A percentile compares a stretch with the other conserved stretches of the same genome.
These are phyloP conservation scores for Erysimum cheiranthoides DNA, from an alignment of 345 rosid species.

Conservation along the genomic window DNA sequence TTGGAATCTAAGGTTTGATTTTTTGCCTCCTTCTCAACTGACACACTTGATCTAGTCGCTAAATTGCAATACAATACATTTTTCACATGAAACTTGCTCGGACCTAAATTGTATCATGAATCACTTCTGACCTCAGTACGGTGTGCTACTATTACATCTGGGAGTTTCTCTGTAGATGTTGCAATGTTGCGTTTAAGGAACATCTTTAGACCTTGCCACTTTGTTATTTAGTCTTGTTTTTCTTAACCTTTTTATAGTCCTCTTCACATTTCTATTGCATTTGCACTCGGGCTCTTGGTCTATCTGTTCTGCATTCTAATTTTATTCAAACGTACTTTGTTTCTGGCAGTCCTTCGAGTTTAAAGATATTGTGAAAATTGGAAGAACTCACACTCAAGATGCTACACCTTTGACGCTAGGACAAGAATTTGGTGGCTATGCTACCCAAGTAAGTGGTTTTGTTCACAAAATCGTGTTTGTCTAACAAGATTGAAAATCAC, in stretches of 20 bases:
- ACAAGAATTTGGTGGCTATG: slow-evolving; percentile 98
- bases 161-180: slow-evolving; percentile 21
- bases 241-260: neutral
- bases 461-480: neutral
- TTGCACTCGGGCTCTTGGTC: slow-evolving; percentile 5
- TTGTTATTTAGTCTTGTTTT: neutral
- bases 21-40: slow-evolving; percentile 25
- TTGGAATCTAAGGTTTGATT: slow-evolving; percentile 74
- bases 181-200: slow-evolving; percentile 18
- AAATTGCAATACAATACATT: neutral
- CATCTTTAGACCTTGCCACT: slow-evolving; percentile 8
- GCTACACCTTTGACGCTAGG: slow-evolving; percentile 98
- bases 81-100: neutral
- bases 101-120: neutral
- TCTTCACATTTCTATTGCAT: slow-evolving; percentile 10
- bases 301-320: slow-evolving; percentile 7
- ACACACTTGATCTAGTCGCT: slow-evolving; percentile 15
- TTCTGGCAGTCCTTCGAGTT: slow-evolving; percentile 71
- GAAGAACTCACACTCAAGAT: slow-evolving; percentile 98
- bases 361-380: slow-evolving; percentile 90
- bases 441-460: slow-evolving; percentile 72
- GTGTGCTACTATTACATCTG: neutral
- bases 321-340: neutral
- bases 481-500: slow-evolving; percentile 16
- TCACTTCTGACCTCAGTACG: neutral